phyloP scores from a whole-genome alignment of 345 rosid genomes.

The Cochlearia excelsa region DNA sequence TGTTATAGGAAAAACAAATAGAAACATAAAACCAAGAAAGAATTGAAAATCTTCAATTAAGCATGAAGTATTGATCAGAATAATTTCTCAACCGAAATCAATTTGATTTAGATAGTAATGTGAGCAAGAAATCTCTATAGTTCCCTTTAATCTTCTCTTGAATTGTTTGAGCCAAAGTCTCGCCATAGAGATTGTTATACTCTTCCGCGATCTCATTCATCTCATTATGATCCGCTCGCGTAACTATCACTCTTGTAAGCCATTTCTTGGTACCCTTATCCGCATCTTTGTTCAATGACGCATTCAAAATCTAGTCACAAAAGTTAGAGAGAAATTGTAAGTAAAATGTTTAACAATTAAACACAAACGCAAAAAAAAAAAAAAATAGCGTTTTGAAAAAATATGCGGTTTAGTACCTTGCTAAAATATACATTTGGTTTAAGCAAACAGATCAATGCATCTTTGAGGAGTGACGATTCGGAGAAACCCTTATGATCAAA shows the following conservation, averaged over 20 bases:
- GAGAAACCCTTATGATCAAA: slow-evolving; percentile 50
- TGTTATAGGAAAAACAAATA: slow-evolving; percentile 11
- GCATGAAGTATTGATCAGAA: neutral
- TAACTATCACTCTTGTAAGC: slow-evolving; percentile 67
- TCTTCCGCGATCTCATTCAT: slow-evolving; percentile 54
- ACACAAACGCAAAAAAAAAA: neutral
- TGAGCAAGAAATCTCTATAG: slow-evolving; percentile 70
- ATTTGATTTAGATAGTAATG: slow-evolving; percentile 47
- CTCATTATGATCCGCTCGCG: slow-evolving; percentile 59
- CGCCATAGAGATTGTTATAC: slow-evolving; percentile 43
- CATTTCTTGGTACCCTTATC: slow-evolving; percentile 55
- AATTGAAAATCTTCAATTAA: neutral
- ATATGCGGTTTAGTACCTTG: slow-evolving; percentile 43
- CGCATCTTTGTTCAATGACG: slow-evolving; percentile 46
- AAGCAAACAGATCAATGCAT: slow-evolving; percentile 59
- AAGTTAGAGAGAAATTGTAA: neutral
- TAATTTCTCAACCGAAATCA: slow-evolving; percentile 24
- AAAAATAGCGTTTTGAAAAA: neutral
- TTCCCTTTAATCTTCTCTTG: slow-evolving; percentile 61
- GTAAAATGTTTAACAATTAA: neutral
- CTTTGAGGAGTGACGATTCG: slow-evolving; percentile 41
- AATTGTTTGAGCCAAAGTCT: slow-evolving; percentile 45
- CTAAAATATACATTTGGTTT: slow-evolving; percentile 61
- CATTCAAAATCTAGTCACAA: slow-evolving; percentile 54
- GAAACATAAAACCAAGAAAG: slow-evolving; percentile 14